These are phyloP conservation scores for Gentiana macrophylla DNA, from an alignment of 257 asterid species.

Conservation along the genomic window DNA sequence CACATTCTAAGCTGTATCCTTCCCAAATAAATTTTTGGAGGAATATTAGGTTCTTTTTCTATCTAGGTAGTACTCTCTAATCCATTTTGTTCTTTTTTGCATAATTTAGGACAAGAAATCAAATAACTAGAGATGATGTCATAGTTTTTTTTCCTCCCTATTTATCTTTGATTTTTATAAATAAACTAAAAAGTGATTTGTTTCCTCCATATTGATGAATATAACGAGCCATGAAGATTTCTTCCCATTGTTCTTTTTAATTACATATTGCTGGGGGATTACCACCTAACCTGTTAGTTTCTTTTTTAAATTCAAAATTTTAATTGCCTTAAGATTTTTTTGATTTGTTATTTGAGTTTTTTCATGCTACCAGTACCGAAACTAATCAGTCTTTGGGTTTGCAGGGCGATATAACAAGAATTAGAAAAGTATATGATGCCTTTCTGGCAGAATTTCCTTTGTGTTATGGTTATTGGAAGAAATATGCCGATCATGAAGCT, in stretches of 20 bases:
- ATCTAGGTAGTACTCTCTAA: no score
- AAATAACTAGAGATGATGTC: no score
- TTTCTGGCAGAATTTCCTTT: conserved; percentile 91
- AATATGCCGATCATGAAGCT: conserved; percentile 96
- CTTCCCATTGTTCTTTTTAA: no score
- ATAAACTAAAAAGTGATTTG: background rate
- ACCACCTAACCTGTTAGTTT: no score
- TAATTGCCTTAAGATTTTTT: no score
- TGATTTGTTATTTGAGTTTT: background rate
- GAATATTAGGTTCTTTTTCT: background rate
- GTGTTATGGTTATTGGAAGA: conserved; percentile 99
- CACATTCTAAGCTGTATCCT: background rate
- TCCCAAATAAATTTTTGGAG: background rate
- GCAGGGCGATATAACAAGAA: conserved; percentile 68
- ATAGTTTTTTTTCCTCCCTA: background rate
- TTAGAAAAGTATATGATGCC: conserved; percentile 78
- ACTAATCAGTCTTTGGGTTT: conserved; percentile 6
- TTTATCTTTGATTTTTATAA: background rate
- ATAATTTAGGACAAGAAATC: no score
- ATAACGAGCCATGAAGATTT: no score
- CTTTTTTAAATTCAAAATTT: no score
- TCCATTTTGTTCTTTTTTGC: no score
- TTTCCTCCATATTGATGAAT: no score
- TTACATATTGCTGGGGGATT: no score
- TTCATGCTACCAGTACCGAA: conserved; percentile 1